Base-by-base conservation (phyloP, 1,284 basidiomycete species). In the Ustilago nuda region DNA sequence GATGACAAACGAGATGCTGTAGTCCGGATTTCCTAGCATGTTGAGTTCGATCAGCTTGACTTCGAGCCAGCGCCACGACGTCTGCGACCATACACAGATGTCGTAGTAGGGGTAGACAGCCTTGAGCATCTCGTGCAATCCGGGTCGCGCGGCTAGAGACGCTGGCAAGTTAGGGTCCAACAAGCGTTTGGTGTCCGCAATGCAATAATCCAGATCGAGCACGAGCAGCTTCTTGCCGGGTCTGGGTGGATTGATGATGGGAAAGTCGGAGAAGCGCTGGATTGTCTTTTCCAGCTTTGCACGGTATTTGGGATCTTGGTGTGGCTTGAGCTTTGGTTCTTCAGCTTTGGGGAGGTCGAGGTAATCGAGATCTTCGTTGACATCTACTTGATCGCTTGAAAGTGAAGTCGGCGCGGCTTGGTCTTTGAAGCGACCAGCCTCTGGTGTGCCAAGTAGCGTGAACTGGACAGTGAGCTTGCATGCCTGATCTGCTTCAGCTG, bases 41-140 rank as follows among this genome's bases (percentile, higher is more conserved):
- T 90, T 92, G 30, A 96, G 89, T 85, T 96, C 94, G 17, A 93
- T 90, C 5, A 97, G 89, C 87, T 96, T 97, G 36, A 91, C 91
- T 86, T 97, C 94, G 33, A 96, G 88, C 94, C 94, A 96, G 56
- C 93, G 89, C 94, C 94, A 95, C 72, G 90, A 91, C 0, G 94
- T 95, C 62, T 86, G 83, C 19, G 86, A 78, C 81, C 81, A 83
- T 7, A 81, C 66, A 62, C 78, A 77, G 35, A 84, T 80, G 66
- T 84, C 83, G 62, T 84, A 84, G 64, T 84, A 66, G 12, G 81
- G 82, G 35, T 76, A 84, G n/a, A 83, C 77, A 2, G 76, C 74
- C 30, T 74, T 71, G 37, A 84, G 87, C 81, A 97, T 94, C 80
- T 93, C 91, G 81, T 96, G 94, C 30, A 97, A 87, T 9, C 90